Evolutionary conservation across 352 stramenopile genomes (phyloP), one percentile per base, ranked within the genome.

Genomic region (Globisporangium irregulare): DNA sequence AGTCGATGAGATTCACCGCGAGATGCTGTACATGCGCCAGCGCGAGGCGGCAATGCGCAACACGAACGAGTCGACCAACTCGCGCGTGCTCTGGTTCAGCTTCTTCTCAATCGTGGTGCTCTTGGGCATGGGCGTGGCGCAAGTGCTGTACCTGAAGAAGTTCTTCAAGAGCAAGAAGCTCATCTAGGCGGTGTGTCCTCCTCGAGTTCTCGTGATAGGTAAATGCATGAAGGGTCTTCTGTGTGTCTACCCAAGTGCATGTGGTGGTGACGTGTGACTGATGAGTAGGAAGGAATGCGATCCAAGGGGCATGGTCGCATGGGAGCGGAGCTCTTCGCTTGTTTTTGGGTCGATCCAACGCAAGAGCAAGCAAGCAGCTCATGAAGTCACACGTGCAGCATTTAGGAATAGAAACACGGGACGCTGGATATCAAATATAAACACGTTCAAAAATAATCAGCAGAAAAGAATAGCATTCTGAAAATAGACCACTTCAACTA

Each of bases 81-180:
- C 87, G 53, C 85, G 89, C 51, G 87, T 97, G 69, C 80, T 95
- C 60, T 97, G 87, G 89, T 97, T 97, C 73, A 95, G 86, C 71
- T 94, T 95, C 64, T 82, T 96, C 55, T 95, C 87, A 25, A 97
- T 97, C 64, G 74, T 86, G 46, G 86, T 96, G 67, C 75, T 97
- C 41, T 71, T 96, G 22, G 81, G 76, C 54, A 94, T 95, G 82
- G 89, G 90, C 25, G 76, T 93, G 48, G 96, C 86, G 83, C 90
- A 97, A 71, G 88, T 96, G 50, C 69, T 94, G 71, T 95, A 96
- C 75, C 77, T 97, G 60, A 95, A 96, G 77, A 92, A 92, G 70
- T 97, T 96, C 64, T 97, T 97, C 85, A 97, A 97, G 80, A 93
- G 84, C 77, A 95, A 95, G 74, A 97, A 97, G 74, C 82, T 97